Evolutionary conservation across 2,329 filamentous ascomycete species (phyloP), one percentile per base, ranked within the genome.

Genomic region (Colletotrichum australisinense): DNA sequence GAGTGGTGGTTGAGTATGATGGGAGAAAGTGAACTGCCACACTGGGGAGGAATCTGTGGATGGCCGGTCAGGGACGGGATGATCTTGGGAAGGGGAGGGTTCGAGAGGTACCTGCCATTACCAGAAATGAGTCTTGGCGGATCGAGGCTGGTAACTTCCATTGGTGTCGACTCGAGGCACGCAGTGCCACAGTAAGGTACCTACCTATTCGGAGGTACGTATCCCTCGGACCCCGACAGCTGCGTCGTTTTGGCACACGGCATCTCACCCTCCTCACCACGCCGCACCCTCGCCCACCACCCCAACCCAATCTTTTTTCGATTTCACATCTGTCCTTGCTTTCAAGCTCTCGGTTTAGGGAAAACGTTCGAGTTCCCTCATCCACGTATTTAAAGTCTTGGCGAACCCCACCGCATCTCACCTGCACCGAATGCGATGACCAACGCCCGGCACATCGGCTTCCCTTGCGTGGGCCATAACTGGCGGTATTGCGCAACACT

Each of bases 401-500:
- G 66, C 70, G 42, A 63, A 53, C 26, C 12, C 63, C 63, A 64
- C 32, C 30, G 42, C 57, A 5, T 62, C 28, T 24, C 30, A 11
- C 46, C 42, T 38, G 24, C 26, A 28, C 62, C 30, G n/a, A 56
- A 53, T 8, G 24, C 52, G 4, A 35, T 56, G 26, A 35, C 35
- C 53, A 66, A 53, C 14, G 46, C 3, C 56, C 67, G 70, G 70
- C 67, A 65, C 56, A n/a, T 60, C 70, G 70, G 70, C 70, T 73
- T 64, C 55, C 35, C 28, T 70, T 70, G 46, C 60, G 70, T 73
- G 70, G 70, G 67, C 67, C 70, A 49, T 67, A 73, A 65, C 67
- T 26, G 62, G 67, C 56, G 67, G 67, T 70, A 57, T 73, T 73
- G 70, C 67, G 70, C 70, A 73, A 70, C 70, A 62, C 70, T 65